phyloP scores from a whole-genome alignment of 306 rosid genomes.

The Hippophae gyantsensis region DNA sequence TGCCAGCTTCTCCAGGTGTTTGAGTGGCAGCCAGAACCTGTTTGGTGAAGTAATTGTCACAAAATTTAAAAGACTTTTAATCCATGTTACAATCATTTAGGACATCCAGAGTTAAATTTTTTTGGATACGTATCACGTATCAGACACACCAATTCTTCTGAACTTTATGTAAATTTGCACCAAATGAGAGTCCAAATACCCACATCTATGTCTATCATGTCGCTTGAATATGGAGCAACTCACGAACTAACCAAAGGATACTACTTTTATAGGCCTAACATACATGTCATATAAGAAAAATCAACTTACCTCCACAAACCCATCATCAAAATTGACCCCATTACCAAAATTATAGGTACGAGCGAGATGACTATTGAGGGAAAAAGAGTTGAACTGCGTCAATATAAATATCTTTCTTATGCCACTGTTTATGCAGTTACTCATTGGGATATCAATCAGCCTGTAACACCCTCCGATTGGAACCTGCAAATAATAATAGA shows the following conservation, averaged over 20 bases:
- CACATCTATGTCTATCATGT: too few relatives aligned
- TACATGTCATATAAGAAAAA: background rate
- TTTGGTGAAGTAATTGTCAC: constrained; percentile 9
- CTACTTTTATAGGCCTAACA: background rate
- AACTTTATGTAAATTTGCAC: too few relatives aligned
- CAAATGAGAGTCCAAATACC: too few relatives aligned
- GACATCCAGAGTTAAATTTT: too few relatives aligned
- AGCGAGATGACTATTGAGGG: constrained; percentile 86
- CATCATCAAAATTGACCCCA: constrained; percentile 74
- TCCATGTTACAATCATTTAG: too few relatives aligned
- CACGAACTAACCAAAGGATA: background rate
- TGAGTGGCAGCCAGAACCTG: constrained; percentile 99
- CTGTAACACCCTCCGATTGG: constrained; percentile 93
- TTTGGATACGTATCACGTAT: too few relatives aligned
- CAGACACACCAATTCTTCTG: too few relatives aligned
- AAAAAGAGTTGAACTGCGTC: constrained; percentile 78
- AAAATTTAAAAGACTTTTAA: constrained; percentile 5
- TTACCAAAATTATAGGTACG: constrained; percentile 64
- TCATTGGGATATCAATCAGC: constrained; percentile 88
- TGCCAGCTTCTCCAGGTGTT: constrained; percentile 82
- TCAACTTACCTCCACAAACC: constrained; percentile 74
- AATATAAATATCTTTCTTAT: constrained; percentile 72
- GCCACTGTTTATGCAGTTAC: constrained; percentile 90
- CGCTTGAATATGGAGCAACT: too few relatives aligned
- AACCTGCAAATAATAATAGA: constrained; percentile 37